These are phyloP conservation scores for Penicillium lagena DNA, from an alignment of 495 filamentous ascomycete genomes.

Conservation along the genomic window DNA sequence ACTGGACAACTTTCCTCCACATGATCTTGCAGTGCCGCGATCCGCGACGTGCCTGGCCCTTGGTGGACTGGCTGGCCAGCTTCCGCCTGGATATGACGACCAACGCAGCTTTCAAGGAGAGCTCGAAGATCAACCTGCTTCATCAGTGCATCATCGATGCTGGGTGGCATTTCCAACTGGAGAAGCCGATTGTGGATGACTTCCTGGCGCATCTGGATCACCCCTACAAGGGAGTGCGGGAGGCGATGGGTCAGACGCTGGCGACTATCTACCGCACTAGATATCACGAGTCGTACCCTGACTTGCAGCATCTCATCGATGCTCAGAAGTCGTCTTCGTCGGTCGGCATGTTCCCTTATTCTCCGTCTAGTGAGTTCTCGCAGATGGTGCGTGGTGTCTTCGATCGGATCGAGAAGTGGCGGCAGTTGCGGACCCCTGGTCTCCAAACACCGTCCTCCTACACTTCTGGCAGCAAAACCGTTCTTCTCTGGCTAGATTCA, in stretches of 20 bases:
- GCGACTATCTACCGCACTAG: constrained; percentile 80
- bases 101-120: constrained; percentile 98
- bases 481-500: constrained; percentile 89
- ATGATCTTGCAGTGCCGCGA: constrained; percentile 79
- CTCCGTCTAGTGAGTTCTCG: constrained; percentile 67
- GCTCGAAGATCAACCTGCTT: constrained; percentile 87
- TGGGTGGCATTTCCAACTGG: constrained; percentile 94
- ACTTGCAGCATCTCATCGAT: constrained; percentile 67
- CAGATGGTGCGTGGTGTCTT: constrained; percentile 72
- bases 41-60: constrained; percentile 76
- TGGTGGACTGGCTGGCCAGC: constrained; percentile 75
- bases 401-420: constrained; percentile 76
- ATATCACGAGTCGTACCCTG: constrained; percentile 86
- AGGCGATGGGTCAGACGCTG: constrained; percentile 87
- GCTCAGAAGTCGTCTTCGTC: constrained; percentile 72
- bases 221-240: constrained; percentile 93
- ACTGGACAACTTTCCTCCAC: constrained; percentile 93
- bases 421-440: constrained; percentile 74
- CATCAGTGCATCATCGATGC: constrained; percentile 81
- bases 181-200: constrained; percentile 84
- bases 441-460: constrained; percentile 92
- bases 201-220: constrained; percentile 91
- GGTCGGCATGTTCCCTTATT: constrained; percentile 79
- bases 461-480: constrained; percentile 93
- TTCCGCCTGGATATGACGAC: constrained; percentile 92